Percentiles rank a stretch among this genome's conserved stretches.
These are phyloP conservation scores for Diversispora eburnea DNA, from an alignment of 192 early-diverging fungal genomes.

Conservation along the genomic window DNA sequence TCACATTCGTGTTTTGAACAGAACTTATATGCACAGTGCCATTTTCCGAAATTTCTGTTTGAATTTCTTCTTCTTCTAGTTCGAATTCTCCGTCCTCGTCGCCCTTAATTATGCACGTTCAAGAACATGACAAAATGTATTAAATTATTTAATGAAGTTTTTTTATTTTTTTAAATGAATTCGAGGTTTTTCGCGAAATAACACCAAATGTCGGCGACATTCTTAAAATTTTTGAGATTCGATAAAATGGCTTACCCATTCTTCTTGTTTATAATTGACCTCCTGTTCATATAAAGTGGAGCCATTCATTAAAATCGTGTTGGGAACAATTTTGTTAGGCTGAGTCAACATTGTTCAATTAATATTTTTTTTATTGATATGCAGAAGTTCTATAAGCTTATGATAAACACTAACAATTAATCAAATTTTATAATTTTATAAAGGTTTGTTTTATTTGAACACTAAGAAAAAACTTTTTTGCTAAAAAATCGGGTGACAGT, in stretches of 20 bases:
- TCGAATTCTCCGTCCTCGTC: slow-evolving; percentile 32
- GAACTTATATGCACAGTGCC: background rate
- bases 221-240: background rate
- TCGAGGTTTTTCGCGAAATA: background rate
- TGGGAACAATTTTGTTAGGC: too few relatives aligned
- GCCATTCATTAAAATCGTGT: too few relatives aligned
- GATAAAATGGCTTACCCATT: background rate
- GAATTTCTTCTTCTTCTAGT: slow-evolving; percentile 21
- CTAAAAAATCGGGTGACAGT: too few relatives aligned
- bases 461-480: too few relatives aligned
- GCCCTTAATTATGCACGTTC: background rate
- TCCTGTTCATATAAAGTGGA: too few relatives aligned
- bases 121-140: background rate
- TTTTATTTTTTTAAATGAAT: background rate
- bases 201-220: background rate
- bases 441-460: too few relatives aligned
- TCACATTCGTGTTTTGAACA: background rate
- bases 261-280: background rate
- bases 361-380: too few relatives aligned
- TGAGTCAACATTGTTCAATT: too few relatives aligned
- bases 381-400: too few relatives aligned
- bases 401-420: too few relatives aligned
- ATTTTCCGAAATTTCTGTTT: background rate
- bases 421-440: too few relatives aligned
- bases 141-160: background rate